Percentiles rank a stretch among this genome's conserved stretches.
Conservation (phyloP, 208 protist species). For the Wallacemonas collosoma region DNA sequence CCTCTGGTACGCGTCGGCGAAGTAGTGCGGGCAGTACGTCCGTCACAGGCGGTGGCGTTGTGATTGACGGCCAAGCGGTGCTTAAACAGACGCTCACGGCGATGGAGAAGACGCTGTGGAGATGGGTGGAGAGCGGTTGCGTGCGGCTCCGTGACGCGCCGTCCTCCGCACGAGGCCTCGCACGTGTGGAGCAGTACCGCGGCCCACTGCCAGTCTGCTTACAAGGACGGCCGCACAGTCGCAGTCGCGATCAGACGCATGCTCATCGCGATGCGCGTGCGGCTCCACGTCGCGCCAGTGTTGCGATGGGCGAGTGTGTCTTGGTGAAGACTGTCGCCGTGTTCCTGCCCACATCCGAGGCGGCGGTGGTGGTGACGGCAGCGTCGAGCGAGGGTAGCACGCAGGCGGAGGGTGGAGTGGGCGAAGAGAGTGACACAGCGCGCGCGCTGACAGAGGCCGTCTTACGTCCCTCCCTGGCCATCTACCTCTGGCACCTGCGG, state of each 20-base stretch:
- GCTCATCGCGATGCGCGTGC: neutral
- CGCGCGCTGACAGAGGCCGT: neutral
- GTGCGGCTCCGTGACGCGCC: constrained; percentile 7
- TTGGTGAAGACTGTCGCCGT: constrained; percentile 32
- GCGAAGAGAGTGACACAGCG: neutral
- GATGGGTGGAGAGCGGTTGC: constrained; percentile 29
- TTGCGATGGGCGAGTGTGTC: neutral
- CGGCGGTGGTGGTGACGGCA: neutral
- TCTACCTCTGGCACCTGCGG: constrained; percentile 9
- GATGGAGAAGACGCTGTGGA: constrained; percentile 42
- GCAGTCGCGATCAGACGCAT: no score
- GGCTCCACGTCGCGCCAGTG: neutral
- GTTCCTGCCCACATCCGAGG: constrained; percentile 18
- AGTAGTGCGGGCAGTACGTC: neutral
- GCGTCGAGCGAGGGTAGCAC: neutral
- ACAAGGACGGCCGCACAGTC: neutral
- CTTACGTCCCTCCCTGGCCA: neutral
- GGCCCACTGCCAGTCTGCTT: constrained; percentile 2
- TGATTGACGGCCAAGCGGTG: constrained; percentile 23
- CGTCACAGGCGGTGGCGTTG: neutral
- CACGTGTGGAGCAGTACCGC: constrained; percentile 19
- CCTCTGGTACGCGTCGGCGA: neutral
- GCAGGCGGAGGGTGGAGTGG: neutral
- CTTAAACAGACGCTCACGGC: constrained; percentile 23
- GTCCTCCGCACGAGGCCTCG: constrained; percentile 22